Evolutionary conservation across 257 asterid species (phyloP).

Genomic region (Solanum acaule): DNA sequence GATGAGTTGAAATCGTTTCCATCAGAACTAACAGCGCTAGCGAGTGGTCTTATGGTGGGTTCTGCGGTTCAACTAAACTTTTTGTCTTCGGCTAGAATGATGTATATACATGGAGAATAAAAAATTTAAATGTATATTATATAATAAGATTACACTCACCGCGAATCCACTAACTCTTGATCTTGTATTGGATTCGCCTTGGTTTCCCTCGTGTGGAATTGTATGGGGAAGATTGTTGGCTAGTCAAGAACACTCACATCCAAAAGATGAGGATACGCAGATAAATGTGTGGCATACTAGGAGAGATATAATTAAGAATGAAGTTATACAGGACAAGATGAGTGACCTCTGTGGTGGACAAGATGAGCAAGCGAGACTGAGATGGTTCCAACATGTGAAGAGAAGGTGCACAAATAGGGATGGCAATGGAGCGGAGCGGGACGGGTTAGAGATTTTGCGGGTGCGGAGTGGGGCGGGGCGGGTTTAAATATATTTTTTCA

Average conservation of each 20-base stretch:
- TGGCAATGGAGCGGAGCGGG: no score
- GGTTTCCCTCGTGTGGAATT: not conserved
- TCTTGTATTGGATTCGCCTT: not conserved
- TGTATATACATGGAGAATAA: not conserved
- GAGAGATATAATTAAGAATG: not conserved
- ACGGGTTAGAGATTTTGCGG: no score
- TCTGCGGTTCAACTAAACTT: not conserved
- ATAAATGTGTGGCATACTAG: not conserved
- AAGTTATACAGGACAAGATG: not conserved
- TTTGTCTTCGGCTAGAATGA: not conserved
- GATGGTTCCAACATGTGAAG: not conserved
- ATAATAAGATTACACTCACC: not conserved
- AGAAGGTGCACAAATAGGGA: not conserved
- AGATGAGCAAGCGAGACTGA: not conserved
- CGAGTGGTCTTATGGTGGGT: not conserved
- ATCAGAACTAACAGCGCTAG: not conserved
- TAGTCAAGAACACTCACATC: not conserved
- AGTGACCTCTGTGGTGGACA: not conserved
- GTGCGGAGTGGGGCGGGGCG: no score
- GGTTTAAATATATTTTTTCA: no score
- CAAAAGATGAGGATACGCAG: not conserved
- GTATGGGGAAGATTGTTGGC: not conserved
- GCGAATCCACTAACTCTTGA: not conserved
- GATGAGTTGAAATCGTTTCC: not conserved
- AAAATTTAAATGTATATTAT: not conserved